Base-by-base conservation (phyloP, 2,329 filamentous ascomycete species). In the Daldinia sp. region DNA sequence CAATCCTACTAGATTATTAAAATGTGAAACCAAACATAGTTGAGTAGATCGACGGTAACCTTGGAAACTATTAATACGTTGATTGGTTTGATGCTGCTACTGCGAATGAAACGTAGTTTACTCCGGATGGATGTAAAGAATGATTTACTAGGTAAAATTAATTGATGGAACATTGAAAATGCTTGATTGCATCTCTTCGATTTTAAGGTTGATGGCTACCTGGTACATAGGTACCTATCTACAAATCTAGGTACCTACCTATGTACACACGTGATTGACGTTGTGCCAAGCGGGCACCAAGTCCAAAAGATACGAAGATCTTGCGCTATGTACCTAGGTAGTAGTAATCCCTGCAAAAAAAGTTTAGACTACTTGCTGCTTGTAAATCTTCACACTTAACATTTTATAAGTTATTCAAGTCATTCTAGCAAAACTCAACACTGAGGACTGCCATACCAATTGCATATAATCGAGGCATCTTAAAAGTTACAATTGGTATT, bases 271-370 rank as follows among this genome's bases (percentile, higher is more conserved):
- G 57, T 60, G 57, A 60, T 11, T 30, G n/a, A n/a, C n/a, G n/a
- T n/a, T n/a, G n/a, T n/a, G n/a, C n/a, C n/a, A n/a, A n/a, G 51
- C 32, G 58, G 51, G 45, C 1, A 13, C 39, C 21, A 45, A 45
- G 39, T 13, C 13, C 11, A 23, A 13, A 45, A 1, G 19, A 11
- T 13, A 43, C 39, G 19, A 34, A 35, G 45, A 49, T 34, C 57
- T 25, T 49, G 29, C 41, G 25, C 29, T 17, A 10, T n/a, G 21
- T 37, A 45, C 25, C 27, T 55, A 34, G 13, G 37, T 55, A 45
- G 34, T 41, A 50, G 48, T 34, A 23, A 69, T 54, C 63, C 63
- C 63, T 66, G 54, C 59, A 56, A 47, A 64, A n/a, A 69, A 70
- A 70, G 66, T 70, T 69, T 64, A 62, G 32, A 64, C 39, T 6